phyloP scores from a whole-genome alignment of 2,329 filamentous ascomycete genomes.

The Hymenoscyphus infarciens region DNA sequence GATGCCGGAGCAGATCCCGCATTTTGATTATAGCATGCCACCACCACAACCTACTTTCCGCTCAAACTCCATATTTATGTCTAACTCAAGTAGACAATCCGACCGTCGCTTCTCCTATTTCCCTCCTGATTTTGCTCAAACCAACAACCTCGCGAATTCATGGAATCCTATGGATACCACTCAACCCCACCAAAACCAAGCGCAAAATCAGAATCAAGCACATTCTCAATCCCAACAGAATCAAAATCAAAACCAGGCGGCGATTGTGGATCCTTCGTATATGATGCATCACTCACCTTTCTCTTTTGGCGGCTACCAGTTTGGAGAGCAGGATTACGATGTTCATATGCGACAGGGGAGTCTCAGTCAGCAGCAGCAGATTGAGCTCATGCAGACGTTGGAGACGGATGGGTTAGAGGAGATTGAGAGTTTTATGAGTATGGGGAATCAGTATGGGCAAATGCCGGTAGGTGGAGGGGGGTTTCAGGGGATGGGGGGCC shows the following conservation, averaged over 20 bases:
- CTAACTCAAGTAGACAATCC: conserved; percentile 49
- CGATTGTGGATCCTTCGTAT: conserved; percentile 29
- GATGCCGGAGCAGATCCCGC: conserved; percentile 44
- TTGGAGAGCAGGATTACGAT: conserved; percentile 42
- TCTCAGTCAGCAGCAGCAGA: conserved; percentile 75
- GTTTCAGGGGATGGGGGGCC: too few species aligned
- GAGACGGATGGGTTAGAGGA: conserved; percentile 65
- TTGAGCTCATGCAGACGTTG: conserved; percentile 76
- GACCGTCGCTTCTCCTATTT: conserved; percentile 62
- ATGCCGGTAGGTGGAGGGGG: conserved; percentile 8
- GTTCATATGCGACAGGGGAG: conserved; percentile 57
- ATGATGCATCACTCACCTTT: conserved; percentile 32
- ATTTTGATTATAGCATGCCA: conserved; percentile 28
- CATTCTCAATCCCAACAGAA: conserved; percentile 13
- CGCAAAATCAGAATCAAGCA: conserved; percentile 4
- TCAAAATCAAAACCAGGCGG: conserved; percentile 7
- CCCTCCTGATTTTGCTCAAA: conserved; percentile 49
- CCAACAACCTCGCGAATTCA: conserved; percentile 28
- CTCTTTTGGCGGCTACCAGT: conserved; percentile 31
- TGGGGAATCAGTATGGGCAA: conserved; percentile 28
- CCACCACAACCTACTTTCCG: conserved; percentile 51
- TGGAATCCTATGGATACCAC: conserved; percentile 27
- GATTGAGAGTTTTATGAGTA: conserved; percentile 56
- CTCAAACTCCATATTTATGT: conserved; percentile 64
- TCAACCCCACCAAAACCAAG: conserved; percentile 9